A percentile compares a stretch with the other conserved stretches of the same genome.
These are phyloP conservation scores for Russula vinacea DNA, from an alignment of 768 basidiomycete genomes.

Conservation along the genomic window DNA sequence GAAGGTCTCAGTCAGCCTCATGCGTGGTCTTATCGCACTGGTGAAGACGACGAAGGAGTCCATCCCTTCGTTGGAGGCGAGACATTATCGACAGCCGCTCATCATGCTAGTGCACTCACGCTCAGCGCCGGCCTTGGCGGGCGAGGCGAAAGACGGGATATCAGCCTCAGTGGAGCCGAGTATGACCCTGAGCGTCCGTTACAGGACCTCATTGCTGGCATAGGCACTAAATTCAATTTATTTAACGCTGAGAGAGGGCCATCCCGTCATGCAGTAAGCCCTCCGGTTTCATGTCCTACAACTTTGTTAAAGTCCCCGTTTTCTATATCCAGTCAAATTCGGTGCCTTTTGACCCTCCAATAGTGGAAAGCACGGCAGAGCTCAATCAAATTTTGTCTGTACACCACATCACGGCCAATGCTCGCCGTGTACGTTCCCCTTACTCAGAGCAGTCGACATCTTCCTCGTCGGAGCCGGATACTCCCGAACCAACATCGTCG, in stretches of 20 bases:
- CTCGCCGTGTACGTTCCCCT: constrained; percentile 45
- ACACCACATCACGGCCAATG: constrained; percentile 46
- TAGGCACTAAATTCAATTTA: constrained; percentile 53
- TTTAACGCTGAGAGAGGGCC: constrained; percentile 53
- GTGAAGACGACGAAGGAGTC: constrained; percentile 64
- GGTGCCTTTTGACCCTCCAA: constrained; percentile 50
- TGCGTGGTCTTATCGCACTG: constrained; percentile 40
- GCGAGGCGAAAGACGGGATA: constrained; percentile 51
- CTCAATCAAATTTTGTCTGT: constrained; percentile 59
- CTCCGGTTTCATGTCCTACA: constrained; percentile 6
- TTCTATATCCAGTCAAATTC: constrained; percentile 32
- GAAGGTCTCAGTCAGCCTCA: constrained; percentile 38
- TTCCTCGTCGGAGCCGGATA: constrained; percentile 48
- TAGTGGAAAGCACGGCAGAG: constrained; percentile 60
- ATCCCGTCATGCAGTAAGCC: constrained; percentile 49
- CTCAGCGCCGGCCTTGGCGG: constrained; percentile 76
- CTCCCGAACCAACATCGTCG: constrained; percentile 40
- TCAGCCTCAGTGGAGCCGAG: constrained; percentile 69
- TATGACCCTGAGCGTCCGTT: constrained; percentile 83
- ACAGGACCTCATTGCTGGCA: constrained; percentile 65
- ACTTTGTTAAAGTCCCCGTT: constrained; percentile 13
- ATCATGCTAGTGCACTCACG: constrained; percentile 87
- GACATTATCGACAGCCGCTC: constrained; percentile 78
- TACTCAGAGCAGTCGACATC: constrained; percentile 44
- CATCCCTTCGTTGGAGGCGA: constrained; percentile 60